Evolutionary conservation across 768 basidiomycete genomes (phyloP).

Genomic region (Baorangia bicolor): DNA sequence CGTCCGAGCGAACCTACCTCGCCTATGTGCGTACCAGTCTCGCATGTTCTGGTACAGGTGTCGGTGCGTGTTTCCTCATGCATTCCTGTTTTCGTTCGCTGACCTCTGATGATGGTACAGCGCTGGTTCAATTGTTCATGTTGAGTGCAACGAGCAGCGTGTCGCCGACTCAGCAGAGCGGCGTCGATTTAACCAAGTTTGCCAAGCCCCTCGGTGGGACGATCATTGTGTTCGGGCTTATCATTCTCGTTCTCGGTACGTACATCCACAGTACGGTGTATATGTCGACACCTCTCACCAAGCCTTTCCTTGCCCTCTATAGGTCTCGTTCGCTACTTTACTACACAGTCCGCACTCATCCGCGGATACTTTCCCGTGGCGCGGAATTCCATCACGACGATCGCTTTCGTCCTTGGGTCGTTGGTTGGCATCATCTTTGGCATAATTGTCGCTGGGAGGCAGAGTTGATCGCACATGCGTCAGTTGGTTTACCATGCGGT

Average conservation of each 20-base stretch:
- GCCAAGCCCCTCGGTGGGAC: slow-evolving; percentile 55
- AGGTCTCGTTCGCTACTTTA: slow-evolving; percentile 56
- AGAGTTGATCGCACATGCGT: background rate
- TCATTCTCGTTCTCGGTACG: slow-evolving; percentile 49
- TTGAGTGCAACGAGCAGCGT: slow-evolving; percentile 23
- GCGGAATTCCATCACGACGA: slow-evolving; percentile 41
- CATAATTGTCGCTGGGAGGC: slow-evolving; percentile 36
- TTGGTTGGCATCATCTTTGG: slow-evolving; percentile 46
- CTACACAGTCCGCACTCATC: slow-evolving; percentile 48
- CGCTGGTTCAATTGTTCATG: slow-evolving; percentile 57
- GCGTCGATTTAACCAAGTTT: slow-evolving; percentile 25
- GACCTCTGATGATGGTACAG: slow-evolving; percentile 18
- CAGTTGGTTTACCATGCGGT: background rate
- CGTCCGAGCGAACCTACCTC: slow-evolving; percentile 61
- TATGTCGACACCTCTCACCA: background rate
- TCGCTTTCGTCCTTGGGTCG: slow-evolving; percentile 40
- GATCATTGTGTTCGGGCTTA: slow-evolving; percentile 44
- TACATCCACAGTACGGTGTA: background rate
- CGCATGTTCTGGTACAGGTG: slow-evolving; percentile 55
- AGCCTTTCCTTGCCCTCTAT: background rate
- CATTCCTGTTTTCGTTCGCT: background rate
- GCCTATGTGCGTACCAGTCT: slow-evolving; percentile 67
- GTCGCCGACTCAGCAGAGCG: background rate
- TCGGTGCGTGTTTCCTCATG: slow-evolving; percentile 42
- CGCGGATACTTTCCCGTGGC: slow-evolving; percentile 56